Evolutionary conservation across 2,329 filamentous ascomycete species (phyloP).

Genomic region (Raffaelea ambrosiae): DNA sequence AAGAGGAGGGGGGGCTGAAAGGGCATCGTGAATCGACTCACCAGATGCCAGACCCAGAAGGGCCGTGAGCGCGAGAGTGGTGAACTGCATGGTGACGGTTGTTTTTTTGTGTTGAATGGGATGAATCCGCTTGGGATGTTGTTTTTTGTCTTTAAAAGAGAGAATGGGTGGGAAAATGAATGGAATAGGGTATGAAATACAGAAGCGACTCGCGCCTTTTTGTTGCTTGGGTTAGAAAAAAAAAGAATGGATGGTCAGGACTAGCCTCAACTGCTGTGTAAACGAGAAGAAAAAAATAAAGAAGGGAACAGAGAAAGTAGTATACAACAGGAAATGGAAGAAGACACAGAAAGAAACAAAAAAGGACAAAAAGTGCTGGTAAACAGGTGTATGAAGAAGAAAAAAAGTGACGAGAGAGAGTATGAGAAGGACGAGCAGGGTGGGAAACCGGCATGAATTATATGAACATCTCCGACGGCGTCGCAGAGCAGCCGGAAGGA

Average conservation of each 20-base stretch:
- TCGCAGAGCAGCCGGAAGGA: conserved; percentile 15
- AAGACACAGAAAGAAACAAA: conserved; percentile 14
- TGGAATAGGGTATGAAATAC: too few relatives aligned
- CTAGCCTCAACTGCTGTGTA: too few relatives aligned
- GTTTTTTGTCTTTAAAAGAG: conserved; percentile 13
- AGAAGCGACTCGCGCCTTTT: conserved; percentile 38
- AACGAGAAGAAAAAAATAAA: conserved; percentile 13
- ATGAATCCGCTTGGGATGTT: too few relatives aligned
- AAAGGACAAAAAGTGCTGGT: conserved; percentile 9
- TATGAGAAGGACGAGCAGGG: conserved; percentile 11
- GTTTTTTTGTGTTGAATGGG: background rate
- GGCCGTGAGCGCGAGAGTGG: conserved; percentile 35
- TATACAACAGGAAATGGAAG: conserved; percentile 20
- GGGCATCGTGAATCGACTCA: too few relatives aligned
- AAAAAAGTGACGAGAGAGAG: conserved; percentile 16
- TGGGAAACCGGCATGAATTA: conserved; percentile 29
- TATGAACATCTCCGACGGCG: conserved; percentile 19
- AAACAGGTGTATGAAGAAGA: conserved; percentile 9
- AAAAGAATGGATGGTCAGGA: conserved; percentile 26
- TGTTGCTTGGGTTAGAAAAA: conserved; percentile 15
- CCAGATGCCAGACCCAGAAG: conserved; percentile 39
- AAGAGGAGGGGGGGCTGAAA: background rate
- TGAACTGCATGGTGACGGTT: conserved; percentile 42
- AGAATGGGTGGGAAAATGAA: conserved; percentile 14
- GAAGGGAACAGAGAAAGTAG: conserved; percentile 16